Evolutionary conservation across 176 grass and related monocot genomes (phyloP).

Genomic region (Eremochloa ophiuroides): DNA sequence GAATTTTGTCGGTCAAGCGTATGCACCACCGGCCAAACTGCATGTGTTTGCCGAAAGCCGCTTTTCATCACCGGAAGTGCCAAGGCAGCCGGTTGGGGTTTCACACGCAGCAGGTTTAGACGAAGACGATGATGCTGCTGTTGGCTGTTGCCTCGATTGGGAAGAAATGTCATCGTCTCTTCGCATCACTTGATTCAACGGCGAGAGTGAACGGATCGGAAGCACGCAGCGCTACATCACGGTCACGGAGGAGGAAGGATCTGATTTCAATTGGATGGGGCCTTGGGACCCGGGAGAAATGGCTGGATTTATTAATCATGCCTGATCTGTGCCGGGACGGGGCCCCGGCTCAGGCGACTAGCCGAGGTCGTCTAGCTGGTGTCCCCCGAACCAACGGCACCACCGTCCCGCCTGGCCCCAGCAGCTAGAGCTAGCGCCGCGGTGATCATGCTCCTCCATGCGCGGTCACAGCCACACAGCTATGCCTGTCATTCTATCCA

Average conservation of each 20-base stretch:
- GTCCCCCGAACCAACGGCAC: conserved; percentile 8
- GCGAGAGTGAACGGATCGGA: no score
- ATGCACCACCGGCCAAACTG: neutral
- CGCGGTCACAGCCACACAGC: no score
- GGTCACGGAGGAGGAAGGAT: neutral
- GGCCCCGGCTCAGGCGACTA: neutral
- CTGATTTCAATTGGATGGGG: neutral
- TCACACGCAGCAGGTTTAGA: neutral
- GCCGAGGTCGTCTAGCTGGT: neutral
- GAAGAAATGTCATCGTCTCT: no score
- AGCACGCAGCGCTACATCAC: no score
- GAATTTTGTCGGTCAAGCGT: neutral
- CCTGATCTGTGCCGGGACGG: no score
- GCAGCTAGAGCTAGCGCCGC: neutral
- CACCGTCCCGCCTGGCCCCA: neutral
- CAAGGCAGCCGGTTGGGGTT: neutral
- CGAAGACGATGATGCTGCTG: no score
- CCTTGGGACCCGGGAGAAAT: neutral
- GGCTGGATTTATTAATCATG: no score
- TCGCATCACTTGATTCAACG: no score
- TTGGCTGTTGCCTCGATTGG: no score
- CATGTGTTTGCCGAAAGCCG: conserved; percentile 27
- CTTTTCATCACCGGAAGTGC: conserved; percentile 1
- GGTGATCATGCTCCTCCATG: neutral
- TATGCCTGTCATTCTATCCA: no score